Conservation (phyloP, 495 filamentous ascomycete genomes). For the Lasiosphaeria ovina region DNA sequence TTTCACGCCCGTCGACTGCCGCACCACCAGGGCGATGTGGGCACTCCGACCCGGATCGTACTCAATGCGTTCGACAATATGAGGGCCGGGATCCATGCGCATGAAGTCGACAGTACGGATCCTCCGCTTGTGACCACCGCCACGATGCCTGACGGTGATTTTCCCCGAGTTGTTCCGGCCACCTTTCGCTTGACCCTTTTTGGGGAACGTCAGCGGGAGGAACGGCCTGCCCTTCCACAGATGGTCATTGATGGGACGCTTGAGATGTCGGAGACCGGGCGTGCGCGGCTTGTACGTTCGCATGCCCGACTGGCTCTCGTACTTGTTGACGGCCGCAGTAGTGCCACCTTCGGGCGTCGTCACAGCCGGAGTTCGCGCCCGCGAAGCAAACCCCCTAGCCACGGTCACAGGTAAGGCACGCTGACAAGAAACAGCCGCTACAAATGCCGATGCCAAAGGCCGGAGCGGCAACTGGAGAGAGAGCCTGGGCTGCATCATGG, state of each 20-base stretch:
- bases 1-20: conserved; percentile 63
- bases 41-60: conserved; percentile 91
- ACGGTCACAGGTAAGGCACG: conserved; percentile 17
- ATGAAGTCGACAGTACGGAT: conserved; percentile 88
- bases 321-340: conserved; percentile 16
- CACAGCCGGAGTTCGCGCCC: conserved; percentile 9
- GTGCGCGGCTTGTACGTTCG: conserved; percentile 93
- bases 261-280: conserved; percentile 88
- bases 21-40: conserved; percentile 83
- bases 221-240: conserved; percentile 89
- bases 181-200: conserved; percentile 87
- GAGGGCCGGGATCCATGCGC: conserved; percentile 71
- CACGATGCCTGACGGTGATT: conserved; percentile 85
- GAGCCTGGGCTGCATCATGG: conserved; percentile 32
- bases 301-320: conserved; percentile 46
- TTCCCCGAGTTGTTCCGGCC: conserved; percentile 84
- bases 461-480: conserved; percentile 20
- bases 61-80: conserved; percentile 89
- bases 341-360: conserved; percentile 2
- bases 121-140: conserved; percentile 85
- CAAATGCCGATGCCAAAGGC: conserved; percentile 22
- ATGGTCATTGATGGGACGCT: conserved; percentile 90
- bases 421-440: conserved; percentile 17
- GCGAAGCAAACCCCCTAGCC: conserved; percentile 27
- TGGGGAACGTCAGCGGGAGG: conserved; percentile 78